A percentile compares a stretch with the other conserved stretches of the same genome.
phyloP scores from a whole-genome alignment of 2,329 filamentous ascomycete genomes.

The Botrytis fabae region DNA sequence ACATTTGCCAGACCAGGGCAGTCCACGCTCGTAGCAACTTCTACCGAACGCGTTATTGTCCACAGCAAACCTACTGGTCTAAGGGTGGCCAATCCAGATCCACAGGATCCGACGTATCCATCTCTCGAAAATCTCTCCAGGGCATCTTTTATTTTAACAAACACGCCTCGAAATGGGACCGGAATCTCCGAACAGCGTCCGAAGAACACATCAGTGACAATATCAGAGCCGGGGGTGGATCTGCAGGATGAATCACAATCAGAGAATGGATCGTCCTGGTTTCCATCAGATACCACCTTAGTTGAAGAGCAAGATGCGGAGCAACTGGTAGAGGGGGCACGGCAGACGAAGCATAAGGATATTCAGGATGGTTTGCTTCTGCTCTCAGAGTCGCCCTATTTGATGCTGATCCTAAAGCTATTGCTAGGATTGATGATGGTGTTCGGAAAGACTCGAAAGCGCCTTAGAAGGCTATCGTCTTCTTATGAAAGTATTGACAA shows the following conservation, averaged over 20 bases:
- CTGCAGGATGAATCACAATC: background rate
- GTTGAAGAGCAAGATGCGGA: background rate
- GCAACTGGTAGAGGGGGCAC: background rate
- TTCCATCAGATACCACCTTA: background rate
- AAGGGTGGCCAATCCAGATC: background rate
- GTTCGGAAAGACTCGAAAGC: background rate
- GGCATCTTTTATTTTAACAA: background rate
- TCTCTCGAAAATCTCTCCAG: conserved; percentile 10
- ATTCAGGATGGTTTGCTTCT: background rate
- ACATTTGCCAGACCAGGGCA: background rate
- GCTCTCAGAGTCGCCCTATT: background rate
- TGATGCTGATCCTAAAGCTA: background rate
- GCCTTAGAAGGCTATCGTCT: background rate
- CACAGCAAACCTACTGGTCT: background rate
- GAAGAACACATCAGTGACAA: background rate
- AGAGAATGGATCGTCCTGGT: background rate
- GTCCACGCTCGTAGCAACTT: background rate
- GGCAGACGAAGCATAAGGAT: background rate
- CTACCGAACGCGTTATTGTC: background rate
- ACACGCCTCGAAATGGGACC: background rate
- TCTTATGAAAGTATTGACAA: background rate
- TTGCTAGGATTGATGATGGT: background rate
- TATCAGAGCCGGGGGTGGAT: background rate
- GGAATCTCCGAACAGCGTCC: background rate
- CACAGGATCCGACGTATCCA: background rate